Evolutionary conservation across 768 basidiomycete species (phyloP).

Genomic region (Pseudohyphozyma bogoriensis): DNA sequence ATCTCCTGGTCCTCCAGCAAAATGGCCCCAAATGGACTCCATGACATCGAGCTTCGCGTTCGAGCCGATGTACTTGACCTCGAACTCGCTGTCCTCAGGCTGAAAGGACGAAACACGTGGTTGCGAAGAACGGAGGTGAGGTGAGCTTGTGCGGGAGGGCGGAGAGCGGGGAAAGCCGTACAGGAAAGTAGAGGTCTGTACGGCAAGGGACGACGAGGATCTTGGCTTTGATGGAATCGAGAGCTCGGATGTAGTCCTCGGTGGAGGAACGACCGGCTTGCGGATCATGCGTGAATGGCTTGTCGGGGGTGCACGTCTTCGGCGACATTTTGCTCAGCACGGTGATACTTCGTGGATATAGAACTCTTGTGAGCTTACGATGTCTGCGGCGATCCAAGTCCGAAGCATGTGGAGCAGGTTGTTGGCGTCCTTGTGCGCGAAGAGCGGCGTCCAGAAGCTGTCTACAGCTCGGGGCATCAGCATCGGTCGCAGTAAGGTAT

Average conservation of each 20-base stretch:
- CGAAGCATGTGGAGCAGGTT: conserved; percentile 4
- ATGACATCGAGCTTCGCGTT: neutral
- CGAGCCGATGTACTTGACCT: neutral
- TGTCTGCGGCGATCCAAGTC: no score
- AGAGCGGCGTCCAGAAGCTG: neutral
- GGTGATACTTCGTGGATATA: no score
- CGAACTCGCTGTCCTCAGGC: neutral
- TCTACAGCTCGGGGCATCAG: no score
- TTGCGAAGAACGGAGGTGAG: neutral
- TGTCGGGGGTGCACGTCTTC: neutral
- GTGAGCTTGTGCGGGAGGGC: neutral
- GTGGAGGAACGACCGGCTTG: neutral
- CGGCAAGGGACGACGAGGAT: neutral
- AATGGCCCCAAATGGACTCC: neutral
- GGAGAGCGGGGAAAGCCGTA: neutral
- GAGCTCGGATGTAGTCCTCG: neutral
- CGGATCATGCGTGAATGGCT: neutral
- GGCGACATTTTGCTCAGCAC: no score
- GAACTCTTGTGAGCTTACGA: no score
- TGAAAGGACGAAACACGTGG: no score
- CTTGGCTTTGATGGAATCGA: neutral
- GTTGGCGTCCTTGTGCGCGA: conserved; percentile 2
- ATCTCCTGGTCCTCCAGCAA: neutral
- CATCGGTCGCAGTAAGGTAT: no score
- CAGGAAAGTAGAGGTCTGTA: neutral